Percentiles rank a stretch among this genome's conserved stretches.
phyloP scores from a whole-genome alignment of 2,329 filamentous ascomycete genomes.

The Neofusicoccum kwambonambiense region DNA sequence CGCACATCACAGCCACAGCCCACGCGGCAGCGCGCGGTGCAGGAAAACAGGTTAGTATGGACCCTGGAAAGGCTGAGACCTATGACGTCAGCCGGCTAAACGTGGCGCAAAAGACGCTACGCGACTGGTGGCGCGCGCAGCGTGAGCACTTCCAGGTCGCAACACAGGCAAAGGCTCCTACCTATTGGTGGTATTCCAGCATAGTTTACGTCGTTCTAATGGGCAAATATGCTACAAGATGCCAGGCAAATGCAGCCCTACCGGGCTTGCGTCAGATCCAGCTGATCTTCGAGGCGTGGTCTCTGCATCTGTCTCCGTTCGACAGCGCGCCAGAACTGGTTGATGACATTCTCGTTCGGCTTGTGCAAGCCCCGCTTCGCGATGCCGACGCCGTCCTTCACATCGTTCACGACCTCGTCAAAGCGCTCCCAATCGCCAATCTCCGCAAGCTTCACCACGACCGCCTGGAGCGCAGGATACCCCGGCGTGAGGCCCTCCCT shows the following conservation, averaged over 20 bases:
- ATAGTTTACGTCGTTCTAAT: background rate
- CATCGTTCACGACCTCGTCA: background rate
- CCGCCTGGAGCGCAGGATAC: slow-evolving; percentile 41
- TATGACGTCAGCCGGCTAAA: slow-evolving; percentile 1
- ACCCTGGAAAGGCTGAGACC: background rate
- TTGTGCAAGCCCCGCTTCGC: background rate
- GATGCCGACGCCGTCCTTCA: background rate
- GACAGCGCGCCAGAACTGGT: slow-evolving; percentile 1
- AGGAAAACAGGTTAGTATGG: slow-evolving; percentile 9
- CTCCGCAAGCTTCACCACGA: slow-evolving; percentile 39
- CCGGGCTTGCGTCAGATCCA: background rate
- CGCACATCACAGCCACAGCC: background rate
- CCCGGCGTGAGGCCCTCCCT: slow-evolving; percentile 41
- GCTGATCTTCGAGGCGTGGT: background rate
- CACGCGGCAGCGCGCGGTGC: background rate
- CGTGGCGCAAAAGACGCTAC: background rate
- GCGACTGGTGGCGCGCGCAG: background rate
- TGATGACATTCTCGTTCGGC: background rate
- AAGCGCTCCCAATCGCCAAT: slow-evolving; percentile 30
- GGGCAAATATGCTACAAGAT: background rate
- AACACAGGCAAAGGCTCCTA: background rate
- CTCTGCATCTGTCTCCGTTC: background rate
- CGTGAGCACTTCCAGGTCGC: background rate
- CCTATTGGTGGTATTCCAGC: background rate
- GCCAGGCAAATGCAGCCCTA: background rate